Conservation (phyloP, 2,329 filamentous ascomycete genomes). For the Teratosphaeria viscida region DNA sequence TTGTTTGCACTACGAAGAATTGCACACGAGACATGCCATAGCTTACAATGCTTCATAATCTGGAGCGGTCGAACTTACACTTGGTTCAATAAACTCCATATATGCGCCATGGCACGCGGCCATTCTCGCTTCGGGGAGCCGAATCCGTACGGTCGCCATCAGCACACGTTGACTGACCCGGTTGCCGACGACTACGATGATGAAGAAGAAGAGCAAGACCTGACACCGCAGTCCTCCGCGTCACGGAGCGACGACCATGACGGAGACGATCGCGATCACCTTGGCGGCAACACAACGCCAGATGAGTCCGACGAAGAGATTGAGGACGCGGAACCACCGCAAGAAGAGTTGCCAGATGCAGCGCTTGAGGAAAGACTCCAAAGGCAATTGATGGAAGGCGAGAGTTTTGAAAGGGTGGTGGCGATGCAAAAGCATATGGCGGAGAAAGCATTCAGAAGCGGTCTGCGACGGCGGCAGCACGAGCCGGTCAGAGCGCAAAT, state of each 20-base stretch:
- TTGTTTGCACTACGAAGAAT: neutral
- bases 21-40: neutral
- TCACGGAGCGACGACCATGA: neutral
- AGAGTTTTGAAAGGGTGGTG: neutral
- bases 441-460: neutral
- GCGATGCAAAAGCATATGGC: neutral
- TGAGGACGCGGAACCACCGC: neutral
- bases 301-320: neutral
- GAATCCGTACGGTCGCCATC: neutral
- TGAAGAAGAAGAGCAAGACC: neutral
- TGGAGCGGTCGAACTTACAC: neutral
- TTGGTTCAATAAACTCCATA: neutral
- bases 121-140: neutral
- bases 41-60: neutral
- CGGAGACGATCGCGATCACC: neutral
- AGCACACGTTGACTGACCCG: neutral
- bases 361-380: neutral
- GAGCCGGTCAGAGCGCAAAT: neutral
- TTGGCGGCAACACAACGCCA: neutral
- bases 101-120: neutral
- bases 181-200: neutral
- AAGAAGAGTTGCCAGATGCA: neutral
- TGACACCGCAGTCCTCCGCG: neutral
- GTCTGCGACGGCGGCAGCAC: neutral
- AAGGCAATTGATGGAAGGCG: neutral